A percentile compares a stretch with the other conserved stretches of the same genome.
phyloP scores from a whole-genome alignment of 805 yeast genomes.

The Suhomyces tanzawaensis region DNA sequence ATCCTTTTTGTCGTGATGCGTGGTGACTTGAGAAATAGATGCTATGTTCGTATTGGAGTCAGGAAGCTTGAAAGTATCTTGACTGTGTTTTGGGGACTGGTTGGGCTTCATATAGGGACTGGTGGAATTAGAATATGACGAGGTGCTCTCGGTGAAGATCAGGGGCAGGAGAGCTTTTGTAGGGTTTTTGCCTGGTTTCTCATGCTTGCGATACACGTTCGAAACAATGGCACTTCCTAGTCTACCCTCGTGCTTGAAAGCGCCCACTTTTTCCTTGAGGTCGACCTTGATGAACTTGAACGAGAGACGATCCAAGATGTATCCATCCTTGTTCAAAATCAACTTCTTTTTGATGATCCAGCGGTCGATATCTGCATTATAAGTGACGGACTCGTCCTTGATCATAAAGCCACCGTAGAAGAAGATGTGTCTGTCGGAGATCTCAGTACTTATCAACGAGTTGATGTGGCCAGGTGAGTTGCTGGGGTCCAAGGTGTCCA shows the following conservation, averaged over 20 bases:
- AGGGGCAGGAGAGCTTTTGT: slow-evolving; percentile 19
- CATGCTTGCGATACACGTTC: slow-evolving; percentile 16
- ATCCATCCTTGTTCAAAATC: slow-evolving; percentile 51
- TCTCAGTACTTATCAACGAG: slow-evolving; percentile 45
- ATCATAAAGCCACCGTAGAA: slow-evolving; percentile 69
- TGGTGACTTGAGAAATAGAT: slow-evolving; percentile 4
- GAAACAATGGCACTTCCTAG: slow-evolving; percentile 33
- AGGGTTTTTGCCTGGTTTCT: background rate
- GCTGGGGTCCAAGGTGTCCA: slow-evolving; percentile 28
- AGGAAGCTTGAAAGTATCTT: background rate
- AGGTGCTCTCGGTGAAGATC: slow-evolving; percentile 13
- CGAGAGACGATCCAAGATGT: slow-evolving; percentile 54
- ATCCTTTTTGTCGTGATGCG: slow-evolving; percentile 1
- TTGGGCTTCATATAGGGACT: background rate
- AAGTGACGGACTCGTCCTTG: slow-evolving; percentile 20
- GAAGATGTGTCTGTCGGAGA: slow-evolving; percentile 57
- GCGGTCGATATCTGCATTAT: slow-evolving; percentile 22
- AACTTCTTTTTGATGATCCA: slow-evolving; percentile 45
- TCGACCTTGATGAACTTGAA: slow-evolving; percentile 47
- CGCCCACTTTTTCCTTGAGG: slow-evolving; percentile 16
- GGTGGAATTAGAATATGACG: background rate
- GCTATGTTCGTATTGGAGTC: background rate
- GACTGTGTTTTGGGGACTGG: background rate
- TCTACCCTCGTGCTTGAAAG: slow-evolving; percentile 22
- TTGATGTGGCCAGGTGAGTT: slow-evolving; percentile 53